Base-by-base conservation (phyloP, 306 rosid species). In the Sesbania bispinosa region DNA sequence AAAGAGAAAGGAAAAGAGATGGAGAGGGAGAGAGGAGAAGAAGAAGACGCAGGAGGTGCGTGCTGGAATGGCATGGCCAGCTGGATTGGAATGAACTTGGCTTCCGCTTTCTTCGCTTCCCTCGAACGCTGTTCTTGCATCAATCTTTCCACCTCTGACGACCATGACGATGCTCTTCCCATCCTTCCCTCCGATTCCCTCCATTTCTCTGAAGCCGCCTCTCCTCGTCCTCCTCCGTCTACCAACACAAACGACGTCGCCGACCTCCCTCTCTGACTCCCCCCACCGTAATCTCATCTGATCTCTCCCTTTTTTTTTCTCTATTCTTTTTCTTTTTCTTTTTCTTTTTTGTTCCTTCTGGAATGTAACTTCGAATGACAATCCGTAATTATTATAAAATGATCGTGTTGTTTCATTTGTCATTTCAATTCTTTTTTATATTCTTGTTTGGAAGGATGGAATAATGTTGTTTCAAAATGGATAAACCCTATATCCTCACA, bases 101-200 rank as follows among this genome's bases (percentile, higher is more conserved):
- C 92, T 2, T 50, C 86, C 0, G 92, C 85, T 26, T 87, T 89
- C 89, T 83, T 87, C 74, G 76, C 89, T 20, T 87, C 96, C 43
- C 71, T 89, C 6, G 92, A 85, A 24, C 88, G 90, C 1, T 89
- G 83, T 66, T 87, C 87, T 33, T 87, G 89, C 67, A 80, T 89
- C 77, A 81, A 85, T 13, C 86, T 89, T 64, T 83, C 83, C 73
- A 87, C 88, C 76, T 15, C 77, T 39, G 90, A 84, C 4, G 83
- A 81, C 18, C 13, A 26, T 1, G 76, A 71, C 5, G 83, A 75
- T 24, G 35, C 60, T 4, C 63, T 65, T 18, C 62, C 69, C 26
- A 15, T 81, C 36, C 24, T 67, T 29, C 21, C 83, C 55, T 23
- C 63, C 48, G 76, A 50, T 47, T 72, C 79, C 18, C 45, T 4